These are phyloP conservation scores for Aspergillus sp. DNA, from an alignment of 2,329 filamentous ascomycete genomes.

Conservation along the genomic window DNA sequence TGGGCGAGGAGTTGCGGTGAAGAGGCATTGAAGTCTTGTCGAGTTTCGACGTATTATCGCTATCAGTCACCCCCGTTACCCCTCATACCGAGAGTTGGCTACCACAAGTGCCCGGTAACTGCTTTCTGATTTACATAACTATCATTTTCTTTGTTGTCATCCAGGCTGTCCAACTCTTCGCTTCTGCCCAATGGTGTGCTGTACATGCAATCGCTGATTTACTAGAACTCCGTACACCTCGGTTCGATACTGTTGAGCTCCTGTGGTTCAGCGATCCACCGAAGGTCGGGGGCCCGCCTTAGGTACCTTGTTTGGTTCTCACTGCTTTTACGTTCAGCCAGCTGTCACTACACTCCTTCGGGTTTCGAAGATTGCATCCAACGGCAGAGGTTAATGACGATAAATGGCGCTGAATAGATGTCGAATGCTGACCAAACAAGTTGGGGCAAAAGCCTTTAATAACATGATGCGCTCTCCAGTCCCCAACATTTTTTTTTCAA, in stretches of 20 bases:
- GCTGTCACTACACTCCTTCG: background rate
- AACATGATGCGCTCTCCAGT: background rate
- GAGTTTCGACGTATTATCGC: background rate
- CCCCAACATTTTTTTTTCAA: background rate
- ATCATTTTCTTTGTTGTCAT: background rate
- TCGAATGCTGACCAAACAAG: background rate
- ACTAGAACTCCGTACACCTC: background rate
- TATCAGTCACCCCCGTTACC: background rate
- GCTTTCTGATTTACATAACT: background rate
- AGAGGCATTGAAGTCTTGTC: background rate
- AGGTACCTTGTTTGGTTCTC: background rate
- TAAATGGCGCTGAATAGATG: background rate
- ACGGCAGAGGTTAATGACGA: background rate
- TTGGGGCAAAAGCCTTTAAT: too few relatives aligned
- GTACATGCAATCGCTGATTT: background rate
- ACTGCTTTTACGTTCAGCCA: background rate
- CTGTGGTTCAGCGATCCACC: background rate
- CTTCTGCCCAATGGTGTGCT: background rate
- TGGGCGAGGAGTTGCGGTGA: constrained; percentile 12
- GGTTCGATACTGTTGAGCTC: background rate
- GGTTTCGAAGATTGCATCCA: background rate
- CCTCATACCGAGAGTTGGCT: background rate
- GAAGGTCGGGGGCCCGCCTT: background rate
- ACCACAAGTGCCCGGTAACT: background rate
- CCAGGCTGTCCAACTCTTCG: background rate